Evolutionary conservation across 345 rosid genomes (phyloP), one percentile per base, ranked within the genome.

Genomic region (Arabidopsis suecica): DNA sequence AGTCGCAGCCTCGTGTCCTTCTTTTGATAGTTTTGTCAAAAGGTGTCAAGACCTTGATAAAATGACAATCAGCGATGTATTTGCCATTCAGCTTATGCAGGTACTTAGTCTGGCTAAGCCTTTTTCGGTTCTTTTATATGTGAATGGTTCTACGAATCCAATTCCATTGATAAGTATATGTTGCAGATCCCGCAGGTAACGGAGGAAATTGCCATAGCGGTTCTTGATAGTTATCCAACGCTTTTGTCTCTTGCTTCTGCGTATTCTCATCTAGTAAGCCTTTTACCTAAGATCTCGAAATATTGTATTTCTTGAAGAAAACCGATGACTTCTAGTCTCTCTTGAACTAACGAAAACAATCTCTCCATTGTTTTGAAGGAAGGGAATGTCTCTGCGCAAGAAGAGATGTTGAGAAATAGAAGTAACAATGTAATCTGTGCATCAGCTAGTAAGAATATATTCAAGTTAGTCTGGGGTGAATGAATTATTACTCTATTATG

Each of bases 11-110:
- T 30, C 13, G 37, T 91, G 86, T 80, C 93, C 93, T 69, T 78
- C 75, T 57, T 90, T 74, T 49, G 80, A 83, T 68, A 83, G 86
- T 68, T 94, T 94, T 73, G 71, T 88, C 73, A 76, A 62, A 82
- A 86, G 86, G 76, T 91, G 93, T 80, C 83, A 87, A 79, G 97
- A 91, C 32, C 85, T 86, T 34, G 96, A 90, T 37, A 90, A 86
- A 82, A 76, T 90, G 88, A 91, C 97, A 33, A 87, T 90, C 57
- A 80, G 96, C 61, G 98, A 91, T 73, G 97, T 91, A 42, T 94
- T 94, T 83, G 88, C 95, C 45, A 83, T 81, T 75, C 96, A 91
- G 84, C 95, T 94, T 70, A 91, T 94, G 98, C 96, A 91, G 97
- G 98, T 94, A 84, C 45, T 25, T 25, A 34, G 6, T 69, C 63